These are phyloP conservation scores for Sporothrix pallida DNA, from an alignment of 2,329 filamentous ascomycete species.

Conservation along the genomic window DNA sequence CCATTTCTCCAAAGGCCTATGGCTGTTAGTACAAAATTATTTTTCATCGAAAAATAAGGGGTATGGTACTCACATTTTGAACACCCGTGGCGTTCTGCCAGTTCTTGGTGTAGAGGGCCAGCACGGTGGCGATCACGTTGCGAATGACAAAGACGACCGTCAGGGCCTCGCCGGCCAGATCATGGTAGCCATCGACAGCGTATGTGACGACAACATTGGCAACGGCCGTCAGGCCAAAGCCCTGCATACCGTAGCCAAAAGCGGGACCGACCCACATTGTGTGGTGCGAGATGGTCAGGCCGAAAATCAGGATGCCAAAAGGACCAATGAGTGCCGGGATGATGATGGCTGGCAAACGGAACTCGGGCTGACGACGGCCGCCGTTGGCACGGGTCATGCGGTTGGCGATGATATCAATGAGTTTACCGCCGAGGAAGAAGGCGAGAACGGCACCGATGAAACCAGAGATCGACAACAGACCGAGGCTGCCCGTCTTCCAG, in stretches of 20 bases:
- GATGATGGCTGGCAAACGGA: slow-evolving; percentile 18
- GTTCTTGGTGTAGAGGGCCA: slow-evolving; percentile 3
- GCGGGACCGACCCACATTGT: background rate
- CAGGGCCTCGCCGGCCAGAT: background rate
- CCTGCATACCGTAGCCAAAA: slow-evolving; percentile 2
- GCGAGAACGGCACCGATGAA: background rate
- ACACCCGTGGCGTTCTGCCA: background rate
- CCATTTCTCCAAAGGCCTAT: slow-evolving; percentile 8
- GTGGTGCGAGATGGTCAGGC: background rate
- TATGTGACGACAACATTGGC: slow-evolving; percentile 5
- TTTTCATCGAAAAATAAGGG: too few relatives aligned
- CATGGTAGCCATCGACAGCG: slow-evolving; percentile 1
- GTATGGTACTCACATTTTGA: background rate
- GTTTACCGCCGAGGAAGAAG: background rate
- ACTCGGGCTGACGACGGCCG: slow-evolving; percentile 21
- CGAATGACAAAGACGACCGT: background rate
- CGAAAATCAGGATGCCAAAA: slow-evolving; percentile 10
- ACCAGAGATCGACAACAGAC: background rate
- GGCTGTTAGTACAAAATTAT: background rate
- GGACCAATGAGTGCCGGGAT: slow-evolving; percentile 5
- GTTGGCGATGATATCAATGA: slow-evolving; percentile 21
- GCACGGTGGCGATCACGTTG: background rate
- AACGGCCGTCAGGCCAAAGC: background rate
- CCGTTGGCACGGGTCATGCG: slow-evolving; percentile 23
- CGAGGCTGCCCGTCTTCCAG: background rate